Evolutionary conservation across 2,329 filamentous ascomycete genomes (phyloP).

Genomic region (Allantophomopsis cytisporea): DNA sequence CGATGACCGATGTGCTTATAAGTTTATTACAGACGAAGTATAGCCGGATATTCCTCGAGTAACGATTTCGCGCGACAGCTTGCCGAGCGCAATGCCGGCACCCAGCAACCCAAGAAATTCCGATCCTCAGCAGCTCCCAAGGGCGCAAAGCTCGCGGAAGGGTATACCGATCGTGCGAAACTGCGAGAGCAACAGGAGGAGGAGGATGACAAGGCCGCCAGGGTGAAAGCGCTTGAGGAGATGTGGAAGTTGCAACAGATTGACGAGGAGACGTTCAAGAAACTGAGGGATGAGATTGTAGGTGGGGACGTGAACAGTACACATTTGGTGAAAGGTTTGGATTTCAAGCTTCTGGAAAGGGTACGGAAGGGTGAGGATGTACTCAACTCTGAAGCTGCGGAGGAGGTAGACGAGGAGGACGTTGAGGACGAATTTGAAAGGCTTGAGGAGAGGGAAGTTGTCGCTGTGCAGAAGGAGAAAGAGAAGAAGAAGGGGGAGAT

Average conservation of each 20-base stretch:
- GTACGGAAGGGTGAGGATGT: slow-evolving; percentile 59
- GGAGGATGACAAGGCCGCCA: slow-evolving; percentile 43
- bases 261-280: slow-evolving; percentile 65
- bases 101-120: slow-evolving; percentile 55
- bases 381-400: slow-evolving; percentile 17
- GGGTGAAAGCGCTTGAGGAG: slow-evolving; percentile 70
- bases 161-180: slow-evolving; percentile 74
- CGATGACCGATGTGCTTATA: no score
- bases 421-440: slow-evolving; percentile 55
- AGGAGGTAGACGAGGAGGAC: slow-evolving; percentile 23
- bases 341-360: slow-evolving; percentile 66
- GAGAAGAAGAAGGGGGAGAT: slow-evolving; percentile 43
- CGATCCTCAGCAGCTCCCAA: slow-evolving; percentile 65
- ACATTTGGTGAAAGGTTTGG: slow-evolving; percentile 83
- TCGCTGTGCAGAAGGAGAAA: slow-evolving; percentile 34
- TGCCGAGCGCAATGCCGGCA: slow-evolving; percentile 44
- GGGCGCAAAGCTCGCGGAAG: slow-evolving; percentile 64
- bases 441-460: slow-evolving; percentile 39
- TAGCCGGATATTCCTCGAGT: slow-evolving; percentile 11
- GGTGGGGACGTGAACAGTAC: slow-evolving; percentile 72
- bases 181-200: slow-evolving; percentile 39
- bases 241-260: slow-evolving; percentile 75
- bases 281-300: slow-evolving; percentile 60
- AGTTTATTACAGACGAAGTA: no score
- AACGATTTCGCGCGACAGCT: slow-evolving; percentile 75